Evolutionary conservation across 306 rosid species (phyloP), one percentile per base, ranked within the genome.

Genomic region (Lablab purpureus): DNA sequence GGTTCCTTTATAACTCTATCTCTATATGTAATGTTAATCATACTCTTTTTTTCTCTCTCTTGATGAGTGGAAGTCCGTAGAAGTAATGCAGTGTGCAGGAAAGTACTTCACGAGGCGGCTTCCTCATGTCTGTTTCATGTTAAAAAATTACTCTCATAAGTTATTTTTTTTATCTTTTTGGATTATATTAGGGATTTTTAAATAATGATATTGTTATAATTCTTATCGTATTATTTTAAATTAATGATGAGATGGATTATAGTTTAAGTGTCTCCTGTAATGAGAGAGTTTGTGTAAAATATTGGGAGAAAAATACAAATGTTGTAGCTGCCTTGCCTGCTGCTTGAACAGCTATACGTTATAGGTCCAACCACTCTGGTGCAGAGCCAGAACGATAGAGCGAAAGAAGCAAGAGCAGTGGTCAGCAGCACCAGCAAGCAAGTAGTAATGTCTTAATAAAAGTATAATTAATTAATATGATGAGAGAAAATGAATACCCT

Each of bases 371-470:
- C 46, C 18, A 34, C 81, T 50, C 66, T 50, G 28, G 17, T 8
- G 22, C 43, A 36, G 18, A 49, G 74, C 9, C 67, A 23, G 67
- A 66, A 67, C 37, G 22, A 67, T 52, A 66, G 60, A 52, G 73
- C 34, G 15, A 50, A 63, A 21, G 40, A 49, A 9, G 65, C 8
- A 49, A 11, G 80, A 21, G 17, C 27, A 49, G 64, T 47, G 27
- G 5, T 30, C 51, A 18, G 62, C 21, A 28, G 47, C 28, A 73
- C 41, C 36, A 56, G 56, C 27, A 13, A 47, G 50, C 51, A 72
- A 7, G 51, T 21, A 72, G 34, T 46, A 23, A 46, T 46, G 51
- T 37, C 47, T 59, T 10, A 64, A 34, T 64, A 64, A 64, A 64
- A 64, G 3, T 17, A 32, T 32, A 60, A 27, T 62, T 15, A 28